Evolutionary conservation across 192 early-diverging fungal genomes (phyloP), one percentile per base, ranked within the genome.

Genomic region (Coemansia biformis): DNA sequence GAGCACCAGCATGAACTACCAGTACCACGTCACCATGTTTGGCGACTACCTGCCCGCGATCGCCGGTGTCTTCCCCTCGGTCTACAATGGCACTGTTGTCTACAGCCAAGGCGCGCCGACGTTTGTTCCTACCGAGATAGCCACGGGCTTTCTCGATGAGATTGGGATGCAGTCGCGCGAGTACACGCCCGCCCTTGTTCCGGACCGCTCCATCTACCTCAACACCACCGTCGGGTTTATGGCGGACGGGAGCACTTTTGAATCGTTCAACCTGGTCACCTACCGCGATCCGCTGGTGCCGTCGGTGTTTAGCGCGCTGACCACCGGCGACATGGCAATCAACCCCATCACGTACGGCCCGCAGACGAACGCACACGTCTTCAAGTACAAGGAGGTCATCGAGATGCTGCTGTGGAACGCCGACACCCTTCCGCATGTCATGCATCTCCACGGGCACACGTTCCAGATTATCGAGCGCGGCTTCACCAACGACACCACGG

Each of bases 371-470:
- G 64, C 85, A 2, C 63, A 76, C 43, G 74, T 88, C n/a, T 39
- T 87, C 13, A 69, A 80, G 35, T 65, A 84, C 49, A 34, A 69
- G 38, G 63, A 85, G 15, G 70, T 80, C 38, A 42, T 86, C 22
- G 82, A 91, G 66, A 66, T 91, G 47, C 62, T 85, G 28, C 65
- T 90, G 36, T 82, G 76, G 62, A 93, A 87, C 56, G 43, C 75
- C 13, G 83, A 86, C 42, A 38, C 47, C 32, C 78, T 81, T 22
- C 63, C 66, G 40, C 91, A 93, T 30, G 51, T 78, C 53, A 72
- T 90, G 77, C 91, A 93, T 61, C 61, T 91, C 13, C 91, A 93
- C 55, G 91, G 91, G 10, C 87, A 93, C 60, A 55, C 59, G 8
- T 91, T 93, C 79, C 85, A 90, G 62, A 69, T 93, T 39, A 72